Evolutionary conservation across 2,329 filamentous ascomycete genomes (phyloP).

Genomic region (Phialophora verrucosa): DNA sequence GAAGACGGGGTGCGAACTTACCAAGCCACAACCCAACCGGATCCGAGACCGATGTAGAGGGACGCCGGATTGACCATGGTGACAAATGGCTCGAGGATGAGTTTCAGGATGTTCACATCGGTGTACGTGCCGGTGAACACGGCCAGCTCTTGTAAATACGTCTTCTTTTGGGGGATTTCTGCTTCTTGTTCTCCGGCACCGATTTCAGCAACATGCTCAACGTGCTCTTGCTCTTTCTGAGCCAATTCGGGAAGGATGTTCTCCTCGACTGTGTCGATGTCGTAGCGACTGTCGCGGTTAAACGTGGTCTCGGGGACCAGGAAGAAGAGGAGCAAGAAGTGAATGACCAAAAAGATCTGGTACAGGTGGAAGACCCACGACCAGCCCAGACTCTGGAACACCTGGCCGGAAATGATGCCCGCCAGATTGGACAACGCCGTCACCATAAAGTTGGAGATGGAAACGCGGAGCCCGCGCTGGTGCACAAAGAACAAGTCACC

Average conservation of each 20-base stretch:
- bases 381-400: slow-evolving; percentile 36
- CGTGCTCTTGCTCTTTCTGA: slow-evolving; percentile 9
- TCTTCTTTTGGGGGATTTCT: slow-evolving; percentile 24
- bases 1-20: no score
- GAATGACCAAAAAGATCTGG: slow-evolving; percentile 39
- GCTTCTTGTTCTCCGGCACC: neutral
- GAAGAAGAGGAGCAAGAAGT: slow-evolving; percentile 41
- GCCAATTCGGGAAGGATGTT: slow-evolving; percentile 27
- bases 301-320: slow-evolving; percentile 42
- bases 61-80: slow-evolving; percentile 41
- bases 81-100: slow-evolving; percentile 42
- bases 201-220: slow-evolving; percentile 16
- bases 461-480: slow-evolving; percentile 27
- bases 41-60: slow-evolving; percentile 36
- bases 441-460: slow-evolving; percentile 32
- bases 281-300: slow-evolving; percentile 38
- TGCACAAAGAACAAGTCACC: slow-evolving; percentile 49
- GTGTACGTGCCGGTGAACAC: slow-evolving; percentile 34
- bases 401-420: slow-evolving; percentile 45
- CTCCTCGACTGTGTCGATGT: slow-evolving; percentile 35
- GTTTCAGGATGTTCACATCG: slow-evolving; percentile 32
- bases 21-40: slow-evolving; percentile 14
- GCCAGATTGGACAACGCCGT: slow-evolving; percentile 42
- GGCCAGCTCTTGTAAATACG: slow-evolving; percentile 32
- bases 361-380: slow-evolving; percentile 39